Evolutionary conservation across 2,329 filamentous ascomycete genomes (phyloP), one percentile per base, ranked within the genome.

Genomic region (Clarireedia hainanense): DNA sequence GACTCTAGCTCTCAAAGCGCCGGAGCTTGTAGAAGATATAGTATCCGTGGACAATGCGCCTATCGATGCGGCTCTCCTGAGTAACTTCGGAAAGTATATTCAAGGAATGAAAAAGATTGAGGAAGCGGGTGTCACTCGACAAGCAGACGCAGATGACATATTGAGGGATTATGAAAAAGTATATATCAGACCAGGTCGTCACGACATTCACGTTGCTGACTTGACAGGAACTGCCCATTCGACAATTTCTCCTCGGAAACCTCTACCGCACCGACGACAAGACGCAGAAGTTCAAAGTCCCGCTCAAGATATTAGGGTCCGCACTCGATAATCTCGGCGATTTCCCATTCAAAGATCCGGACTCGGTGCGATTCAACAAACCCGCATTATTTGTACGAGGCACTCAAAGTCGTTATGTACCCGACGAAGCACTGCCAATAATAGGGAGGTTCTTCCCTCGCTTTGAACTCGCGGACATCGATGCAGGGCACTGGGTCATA

Each of bases 21-120:
- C 89, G 0, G 74, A 81, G 5, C 73, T 84, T 2, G 78, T 96
- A 57, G 76, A 79, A 15, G 82, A 86, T 64, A 75, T 97, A 51
- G 80, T 96, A 27, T 80, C 90, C 1, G 91, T 97, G 12, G 92
- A 97, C 74, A 97, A 97, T 68, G 90, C 91, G 4, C 92, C 92
- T 2, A 79, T 95, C 7, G 90, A 95, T 68, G 88, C 87, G 14
- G 79, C 81, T 0, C 77, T 97, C 3, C 80, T 81, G 60, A 82
- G 80, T 60, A 82, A 86, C 66, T 97, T 97, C 68, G 81, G 77
- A 3, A 83, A 81, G 59, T 97, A 96, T 71, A 78, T 95, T 23
- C 81, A 83, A 52, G 92, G 84, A 57, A 96, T 99, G 91, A 83
- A 83, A 65, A 80, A 83, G 60, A 86, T 99, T 55, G 88, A 95